phyloP scores from a whole-genome alignment of 495 filamentous ascomycete species.

The Amorphotheca resinae region DNA sequence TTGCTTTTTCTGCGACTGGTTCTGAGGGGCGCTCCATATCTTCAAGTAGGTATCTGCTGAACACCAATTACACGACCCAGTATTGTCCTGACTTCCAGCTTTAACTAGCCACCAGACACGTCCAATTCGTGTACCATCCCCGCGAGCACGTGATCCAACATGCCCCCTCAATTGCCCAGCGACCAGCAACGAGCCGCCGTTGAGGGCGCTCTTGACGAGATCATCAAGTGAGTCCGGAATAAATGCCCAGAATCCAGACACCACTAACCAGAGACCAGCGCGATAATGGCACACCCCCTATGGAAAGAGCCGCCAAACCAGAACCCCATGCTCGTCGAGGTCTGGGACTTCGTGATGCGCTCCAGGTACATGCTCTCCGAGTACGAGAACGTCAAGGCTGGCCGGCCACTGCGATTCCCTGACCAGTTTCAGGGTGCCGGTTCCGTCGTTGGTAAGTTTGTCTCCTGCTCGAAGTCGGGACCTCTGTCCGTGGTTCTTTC shows the following conservation, averaged over 20 bases:
- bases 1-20: too few species aligned
- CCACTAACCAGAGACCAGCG: too few species aligned
- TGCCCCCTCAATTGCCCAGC: neutral
- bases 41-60: too few species aligned
- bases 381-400: conserved; percentile 19
- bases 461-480: neutral
- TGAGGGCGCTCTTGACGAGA: neutral
- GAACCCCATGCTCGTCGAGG: conserved; percentile 10
- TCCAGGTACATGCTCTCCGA: conserved; percentile 22
- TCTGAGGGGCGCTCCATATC: too few species aligned
- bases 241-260: neutral
- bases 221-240: conserved; percentile 2
- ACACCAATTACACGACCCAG: too few species aligned
- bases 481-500: too few species aligned
- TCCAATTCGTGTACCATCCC: too few species aligned
- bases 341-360: conserved; percentile 23
- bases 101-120: too few species aligned
- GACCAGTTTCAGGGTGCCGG: conserved; percentile 7
- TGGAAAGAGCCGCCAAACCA: conserved; percentile 2
- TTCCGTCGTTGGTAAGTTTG: conserved; percentile 3
- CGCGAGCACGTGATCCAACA: conserved; percentile 1
- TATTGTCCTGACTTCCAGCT: too few species aligned
- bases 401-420: conserved; percentile 11
- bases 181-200: neutral
- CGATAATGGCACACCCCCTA: neutral